Evolutionary conservation across 257 asterid species (phyloP).

Genomic region (Penstemon davidsonii): DNA sequence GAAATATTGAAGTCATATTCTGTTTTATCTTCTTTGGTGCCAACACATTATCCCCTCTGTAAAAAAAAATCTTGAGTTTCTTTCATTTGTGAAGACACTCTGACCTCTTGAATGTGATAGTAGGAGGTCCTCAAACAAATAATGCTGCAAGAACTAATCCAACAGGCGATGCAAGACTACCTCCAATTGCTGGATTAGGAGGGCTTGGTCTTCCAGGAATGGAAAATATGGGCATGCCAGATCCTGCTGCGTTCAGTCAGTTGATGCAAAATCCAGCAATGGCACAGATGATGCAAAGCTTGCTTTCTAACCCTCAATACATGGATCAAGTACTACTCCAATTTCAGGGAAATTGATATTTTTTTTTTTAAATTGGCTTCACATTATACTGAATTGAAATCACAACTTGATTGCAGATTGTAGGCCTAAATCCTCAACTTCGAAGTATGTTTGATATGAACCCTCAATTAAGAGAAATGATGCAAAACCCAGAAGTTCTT

Average conservation of each 20-base stretch:
- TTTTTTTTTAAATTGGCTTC: conserved; percentile 12
- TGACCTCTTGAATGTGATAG: conserved; percentile 19
- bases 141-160: conserved; percentile 44
- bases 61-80: too few relatives aligned
- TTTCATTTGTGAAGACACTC: not conserved
- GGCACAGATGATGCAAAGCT: conserved; percentile 57
- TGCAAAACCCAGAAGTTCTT: conserved; percentile 64
- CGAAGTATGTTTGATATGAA: conserved; percentile 51
- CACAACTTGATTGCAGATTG: conserved; percentile 39
- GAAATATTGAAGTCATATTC: not conserved
- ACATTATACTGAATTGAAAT: conserved; percentile 7
- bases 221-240: conserved; percentile 38
- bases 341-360: conserved; percentile 18
- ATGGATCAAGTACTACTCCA: conserved; percentile 45
- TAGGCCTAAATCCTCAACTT: conserved; percentile 45
- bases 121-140: conserved; percentile 47
- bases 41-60: too few relatives aligned
- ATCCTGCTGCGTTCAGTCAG: conserved; percentile 43
- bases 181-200: conserved; percentile 49
- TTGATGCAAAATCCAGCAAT: conserved; percentile 54
- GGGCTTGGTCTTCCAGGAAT: conserved; percentile 50
- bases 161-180: conserved; percentile 39
- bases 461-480: conserved; percentile 63
- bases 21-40: conserved; percentile 11
- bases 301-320: conserved; percentile 59